Conservation (phyloP, 305 asterid species). For the Fraxinus dipetala region DNA sequence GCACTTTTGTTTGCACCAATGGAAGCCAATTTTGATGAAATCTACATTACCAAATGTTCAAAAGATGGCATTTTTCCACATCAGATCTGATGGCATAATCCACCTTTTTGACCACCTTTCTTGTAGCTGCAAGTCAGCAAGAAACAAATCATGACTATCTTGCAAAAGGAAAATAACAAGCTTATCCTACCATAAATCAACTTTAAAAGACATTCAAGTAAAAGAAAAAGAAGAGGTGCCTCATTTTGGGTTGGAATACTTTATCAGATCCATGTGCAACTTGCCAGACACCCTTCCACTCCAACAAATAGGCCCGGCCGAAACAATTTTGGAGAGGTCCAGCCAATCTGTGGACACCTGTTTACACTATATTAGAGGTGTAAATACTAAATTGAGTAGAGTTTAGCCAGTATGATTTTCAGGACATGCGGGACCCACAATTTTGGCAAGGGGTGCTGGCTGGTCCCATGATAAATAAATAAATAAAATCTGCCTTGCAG, state of each 20-base stretch:
- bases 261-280: constrained; percentile 10
- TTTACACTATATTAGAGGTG: neutral
- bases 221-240: constrained; percentile 1
- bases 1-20: constrained; percentile 1
- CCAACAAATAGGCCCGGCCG: neutral
- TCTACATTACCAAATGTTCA: neutral
- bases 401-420: neutral
- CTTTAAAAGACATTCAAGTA: neutral
- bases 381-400: no score
- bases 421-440: neutral
- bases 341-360: neutral
- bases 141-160: neutral
- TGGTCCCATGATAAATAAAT: neutral
- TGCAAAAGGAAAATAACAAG: neutral
- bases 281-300: neutral
- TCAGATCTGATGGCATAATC: constrained; percentile 25
- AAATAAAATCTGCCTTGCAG: neutral
- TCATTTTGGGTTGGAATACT: constrained; percentile 23
- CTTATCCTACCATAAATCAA: neutral
- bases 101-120: neutral
- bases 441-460: neutral
- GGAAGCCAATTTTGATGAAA: neutral
- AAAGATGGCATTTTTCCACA: constrained; percentile 38
- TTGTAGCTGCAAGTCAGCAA: neutral
- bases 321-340: neutral